These are phyloP conservation scores for Blastomyces emzantsi DNA, from an alignment of 2,329 filamentous ascomycete genomes.

Conservation along the genomic window DNA sequence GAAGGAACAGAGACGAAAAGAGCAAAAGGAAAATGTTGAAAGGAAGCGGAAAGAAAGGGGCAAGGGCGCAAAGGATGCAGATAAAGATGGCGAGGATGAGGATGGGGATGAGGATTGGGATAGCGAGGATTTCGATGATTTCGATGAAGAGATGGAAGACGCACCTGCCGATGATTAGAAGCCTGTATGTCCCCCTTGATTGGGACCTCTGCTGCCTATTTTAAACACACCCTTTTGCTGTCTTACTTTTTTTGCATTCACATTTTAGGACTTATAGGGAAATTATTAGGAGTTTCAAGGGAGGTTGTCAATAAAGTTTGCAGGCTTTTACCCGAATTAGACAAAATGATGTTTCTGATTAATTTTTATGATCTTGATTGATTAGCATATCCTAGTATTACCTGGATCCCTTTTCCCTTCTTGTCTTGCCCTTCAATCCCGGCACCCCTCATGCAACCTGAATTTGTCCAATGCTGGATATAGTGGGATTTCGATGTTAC, in stretches of 20 bases:
- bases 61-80: constrained; percentile 37
- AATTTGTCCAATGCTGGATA: too few species aligned
- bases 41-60: constrained; percentile 62
- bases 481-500: too few species aligned
- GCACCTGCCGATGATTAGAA: constrained; percentile 2
- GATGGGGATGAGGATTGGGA: constrained; percentile 46
- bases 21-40: constrained; percentile 86
- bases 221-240: not conserved
- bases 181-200: not conserved
- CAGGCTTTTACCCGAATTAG: not conserved
- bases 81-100: constrained; percentile 39
- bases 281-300: not conserved
- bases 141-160: constrained; percentile 29
- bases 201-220: not conserved
- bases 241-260: not conserved
- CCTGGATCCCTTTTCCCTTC: too few species aligned
- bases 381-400: not conserved
- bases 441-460: not conserved
- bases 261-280: not conserved
- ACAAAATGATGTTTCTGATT: not conserved
- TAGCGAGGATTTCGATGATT: constrained; percentile 43
- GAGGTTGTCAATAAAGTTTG: not conserved
- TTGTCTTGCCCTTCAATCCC: not conserved
- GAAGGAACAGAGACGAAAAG: constrained; percentile 70
- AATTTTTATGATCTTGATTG: not conserved